Base-by-base conservation (phyloP, 83 land plant species). In the Thuja plicata region DNA sequence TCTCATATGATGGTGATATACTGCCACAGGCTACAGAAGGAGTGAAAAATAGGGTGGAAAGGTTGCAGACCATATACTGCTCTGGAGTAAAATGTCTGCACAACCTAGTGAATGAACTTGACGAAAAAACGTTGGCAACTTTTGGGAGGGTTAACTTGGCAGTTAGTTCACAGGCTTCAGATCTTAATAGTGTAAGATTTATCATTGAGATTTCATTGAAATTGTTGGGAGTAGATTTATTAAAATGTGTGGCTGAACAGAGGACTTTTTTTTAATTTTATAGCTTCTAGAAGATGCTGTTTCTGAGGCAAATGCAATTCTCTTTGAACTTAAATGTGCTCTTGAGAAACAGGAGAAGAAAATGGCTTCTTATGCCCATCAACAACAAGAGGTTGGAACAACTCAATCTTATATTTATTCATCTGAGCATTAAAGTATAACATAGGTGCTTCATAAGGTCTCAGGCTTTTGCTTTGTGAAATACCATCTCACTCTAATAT, bases 301-400 rank as follows among this genome's bases (percentile, higher is more conserved):
- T 55, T 85, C 82, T 8, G 94, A 94, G 87, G 95, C 94, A 52
- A 91, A 94, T 86, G 91, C 89, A 43, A 57, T 95, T 48, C 46
- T 93, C 52, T 16, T 30, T 40, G 89, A 91, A 62, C 46, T 94
- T 79, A 91, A 91, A 84, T 88, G 37, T 54, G 89, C 94, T 38
- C 90, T 95, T 48, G n/a, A 55, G 50, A 88, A 90, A 37, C 95
- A 94, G 87, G 89, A 91, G 84, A 66, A 91, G 24, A 19, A 90
- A 37, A 50, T 95, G 70, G 38, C 71, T 66, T 85, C 89, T 73
- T 94, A 91, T 88, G 88, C 91, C 40, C 87, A 89, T 43, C 92
- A 92, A 66, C 96, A 92, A 86, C 88, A 90, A 76, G 94, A 92
- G 95, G 96, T 95, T 19, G 30, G 88, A 46, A 60, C 40, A 70